Evolutionary conservation across 1,139 yeast genomes (phyloP).

Genomic region (Geotrichum citri-aurantii): DNA sequence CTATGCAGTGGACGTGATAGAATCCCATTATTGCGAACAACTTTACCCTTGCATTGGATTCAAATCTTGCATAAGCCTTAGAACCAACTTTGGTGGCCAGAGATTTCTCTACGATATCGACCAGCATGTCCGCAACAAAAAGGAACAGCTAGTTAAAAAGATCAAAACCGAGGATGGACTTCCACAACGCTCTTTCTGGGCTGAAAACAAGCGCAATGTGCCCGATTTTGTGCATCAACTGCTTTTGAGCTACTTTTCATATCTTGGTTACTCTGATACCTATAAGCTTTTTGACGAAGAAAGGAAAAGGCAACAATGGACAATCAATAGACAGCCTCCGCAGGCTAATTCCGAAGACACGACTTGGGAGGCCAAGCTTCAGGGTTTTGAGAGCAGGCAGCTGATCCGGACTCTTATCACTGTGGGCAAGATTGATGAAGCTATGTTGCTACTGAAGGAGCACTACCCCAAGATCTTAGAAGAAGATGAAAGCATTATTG

Average conservation of each 20-base stretch:
- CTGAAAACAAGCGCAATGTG: not conserved
- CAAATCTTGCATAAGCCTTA: conserved; percentile 44
- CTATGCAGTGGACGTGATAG: not conserved
- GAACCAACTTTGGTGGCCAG: conserved; percentile 64
- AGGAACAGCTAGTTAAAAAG: conserved; percentile 27
- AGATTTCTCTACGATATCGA: conserved; percentile 69
- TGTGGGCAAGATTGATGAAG: conserved; percentile 46
- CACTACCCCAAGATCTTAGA: conserved; percentile 46
- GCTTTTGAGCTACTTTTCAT: conserved; percentile 63
- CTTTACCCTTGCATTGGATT: conserved; percentile 47
- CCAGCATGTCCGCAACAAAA: conserved; percentile 51
- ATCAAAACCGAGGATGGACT: conserved; percentile 17
- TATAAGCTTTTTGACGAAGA: conserved; percentile 55
- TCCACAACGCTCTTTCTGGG: not conserved
- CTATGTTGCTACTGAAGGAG: conserved; percentile 40
- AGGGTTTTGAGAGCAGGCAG: conserved; percentile 40
- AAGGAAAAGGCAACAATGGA: conserved; percentile 1
- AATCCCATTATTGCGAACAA: conserved; percentile 19
- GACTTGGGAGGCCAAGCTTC: conserved; percentile 5
- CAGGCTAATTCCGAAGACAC: conserved; percentile 1
- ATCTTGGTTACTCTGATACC: conserved; percentile 67
- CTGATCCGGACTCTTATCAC: conserved; percentile 44
- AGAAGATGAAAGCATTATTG: conserved; percentile 38
- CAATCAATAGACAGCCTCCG: conserved; percentile 2
- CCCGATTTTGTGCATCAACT: conserved; percentile 46